Evolutionary conservation across 495 filamentous ascomycete species (phyloP), one percentile per base, ranked within the genome.

Genomic region (Aspergillus olivimuriae): DNA sequence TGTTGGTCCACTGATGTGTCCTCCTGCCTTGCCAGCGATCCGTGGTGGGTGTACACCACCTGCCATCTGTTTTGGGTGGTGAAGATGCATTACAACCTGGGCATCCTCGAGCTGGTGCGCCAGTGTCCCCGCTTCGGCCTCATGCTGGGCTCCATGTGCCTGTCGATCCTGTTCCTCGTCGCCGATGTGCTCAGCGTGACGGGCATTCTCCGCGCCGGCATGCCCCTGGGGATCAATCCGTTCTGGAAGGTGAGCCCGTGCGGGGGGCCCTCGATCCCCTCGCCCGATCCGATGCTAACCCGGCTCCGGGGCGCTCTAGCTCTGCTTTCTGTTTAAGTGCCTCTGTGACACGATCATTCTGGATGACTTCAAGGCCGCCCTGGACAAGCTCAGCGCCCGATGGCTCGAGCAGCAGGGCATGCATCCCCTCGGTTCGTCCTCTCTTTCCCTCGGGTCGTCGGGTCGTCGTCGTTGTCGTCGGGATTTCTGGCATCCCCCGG

Each of bases 1-100:
- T 5, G 10, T 2, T 20, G 20, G 26, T 16, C 15, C 20, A 26
- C 17, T 46, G 21, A 46, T 21, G 4, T 28, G 11, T 11, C 11
- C 17, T 9, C 3, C 6, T 7, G 12, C 10, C 1, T 2, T 4
- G 3, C 12, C 11, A 73, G 73, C 0, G 76, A 80, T 42, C 76
- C 76, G 0, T 80, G 76, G 76, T 80, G 76, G 76, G 56, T 80
- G 10, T 74, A 69, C 54, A 78, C 72, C 0, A 67, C 63, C 0
- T 44, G 65, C 39, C 57, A 43, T 9, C 57, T 80, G 5, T 66
- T 78, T 52, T 76, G 61, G 50, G 69, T 63, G 14, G 73, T 80
- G 47, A 71, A 73, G 32, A 61, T 47, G n/a, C 54, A 67, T 23
- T 80, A 80, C 49, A 62, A 65, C 31, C 69, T 78, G 41, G 56